Conservation (phyloP, 805 yeast species). For the Naumovozyma baii region DNA sequence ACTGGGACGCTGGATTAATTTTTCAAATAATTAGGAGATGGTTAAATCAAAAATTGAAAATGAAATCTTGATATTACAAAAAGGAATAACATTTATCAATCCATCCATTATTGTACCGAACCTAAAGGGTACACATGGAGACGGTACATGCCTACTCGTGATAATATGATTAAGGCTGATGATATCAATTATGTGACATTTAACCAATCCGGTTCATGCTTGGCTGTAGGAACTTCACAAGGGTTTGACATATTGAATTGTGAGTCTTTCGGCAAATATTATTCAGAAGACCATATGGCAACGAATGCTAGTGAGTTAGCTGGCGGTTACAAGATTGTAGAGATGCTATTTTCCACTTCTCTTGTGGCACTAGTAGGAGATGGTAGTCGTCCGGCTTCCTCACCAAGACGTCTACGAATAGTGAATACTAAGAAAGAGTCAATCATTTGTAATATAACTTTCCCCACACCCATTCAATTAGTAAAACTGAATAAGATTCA, state of each 20-base stretch:
- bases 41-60: too few relatives aligned
- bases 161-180: background rate
- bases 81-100: too few relatives aligned
- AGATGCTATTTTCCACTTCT: conserved; percentile 70
- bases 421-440: conserved; percentile 63
- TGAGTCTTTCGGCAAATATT: conserved; percentile 53
- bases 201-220: conserved; percentile 66
- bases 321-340: conserved; percentile 57
- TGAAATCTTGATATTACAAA: too few relatives aligned
- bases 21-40: too few relatives aligned
- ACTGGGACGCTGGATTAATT: too few relatives aligned
- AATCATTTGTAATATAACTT: conserved; percentile 61
- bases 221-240: conserved; percentile 54
- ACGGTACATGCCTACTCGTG: too few relatives aligned
- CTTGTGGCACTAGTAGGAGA: conserved; percentile 62
- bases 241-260: conserved; percentile 64
- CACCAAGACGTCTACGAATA: conserved; percentile 75
- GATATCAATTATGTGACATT: conserved; percentile 44
- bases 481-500: conserved; percentile 59
- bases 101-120: too few relatives aligned
- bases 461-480: conserved; percentile 50
- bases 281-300: conserved; percentile 21
- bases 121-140: too few relatives aligned
- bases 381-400: conserved; percentile 55
- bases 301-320: conserved; percentile 18